phyloP scores from a whole-genome alignment of 2,329 filamentous ascomycete genomes.

The Eurotiales sp. region DNA sequence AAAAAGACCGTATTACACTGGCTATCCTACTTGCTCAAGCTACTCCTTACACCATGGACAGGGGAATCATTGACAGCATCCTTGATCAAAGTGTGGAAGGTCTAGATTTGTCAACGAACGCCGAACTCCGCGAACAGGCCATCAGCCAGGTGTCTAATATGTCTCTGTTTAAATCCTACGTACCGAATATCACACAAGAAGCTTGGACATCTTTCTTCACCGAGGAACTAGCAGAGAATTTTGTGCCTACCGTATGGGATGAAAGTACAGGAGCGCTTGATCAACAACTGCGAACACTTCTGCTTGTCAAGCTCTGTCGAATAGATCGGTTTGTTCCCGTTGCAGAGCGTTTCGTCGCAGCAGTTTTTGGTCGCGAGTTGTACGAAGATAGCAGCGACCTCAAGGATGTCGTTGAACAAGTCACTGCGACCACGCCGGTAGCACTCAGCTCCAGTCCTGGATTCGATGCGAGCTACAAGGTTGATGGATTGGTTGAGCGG shows the following conservation, averaged over 20 bases:
- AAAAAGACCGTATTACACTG: slow-evolving; percentile 90
- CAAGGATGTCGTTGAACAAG: slow-evolving; percentile 76
- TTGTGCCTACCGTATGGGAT: slow-evolving; percentile 73
- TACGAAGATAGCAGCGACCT: slow-evolving; percentile 84
- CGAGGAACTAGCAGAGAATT: slow-evolving; percentile 82
- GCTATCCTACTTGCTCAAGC: slow-evolving; percentile 94
- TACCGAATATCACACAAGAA: slow-evolving; percentile 59
- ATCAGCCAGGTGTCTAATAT: slow-evolving; percentile 67
- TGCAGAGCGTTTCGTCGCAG: slow-evolving; percentile 82
- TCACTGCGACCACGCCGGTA: slow-evolving; percentile 78
- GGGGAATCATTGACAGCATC: slow-evolving; percentile 78
- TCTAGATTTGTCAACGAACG: slow-evolving; percentile 70
- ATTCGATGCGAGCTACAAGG: slow-evolving; percentile 98
- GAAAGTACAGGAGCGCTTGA: slow-evolving; percentile 63
- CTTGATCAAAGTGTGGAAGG: slow-evolving; percentile 74
- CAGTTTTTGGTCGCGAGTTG: slow-evolving; percentile 78
- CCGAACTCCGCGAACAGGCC: slow-evolving; percentile 62
- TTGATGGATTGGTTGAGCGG: slow-evolving; percentile 87
- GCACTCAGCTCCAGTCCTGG: slow-evolving; percentile 91
- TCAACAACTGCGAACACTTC: slow-evolving; percentile 73
- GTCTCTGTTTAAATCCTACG: slow-evolving; percentile 66
- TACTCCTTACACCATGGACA: slow-evolving; percentile 94
- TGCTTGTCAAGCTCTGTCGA: slow-evolving; percentile 91
- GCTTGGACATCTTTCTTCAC: slow-evolving; percentile 79
- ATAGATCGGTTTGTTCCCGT: slow-evolving; percentile 92